phyloP scores from a whole-genome alignment of 2,329 filamentous ascomycete genomes.

The Colletotrichum eleusines region DNA sequence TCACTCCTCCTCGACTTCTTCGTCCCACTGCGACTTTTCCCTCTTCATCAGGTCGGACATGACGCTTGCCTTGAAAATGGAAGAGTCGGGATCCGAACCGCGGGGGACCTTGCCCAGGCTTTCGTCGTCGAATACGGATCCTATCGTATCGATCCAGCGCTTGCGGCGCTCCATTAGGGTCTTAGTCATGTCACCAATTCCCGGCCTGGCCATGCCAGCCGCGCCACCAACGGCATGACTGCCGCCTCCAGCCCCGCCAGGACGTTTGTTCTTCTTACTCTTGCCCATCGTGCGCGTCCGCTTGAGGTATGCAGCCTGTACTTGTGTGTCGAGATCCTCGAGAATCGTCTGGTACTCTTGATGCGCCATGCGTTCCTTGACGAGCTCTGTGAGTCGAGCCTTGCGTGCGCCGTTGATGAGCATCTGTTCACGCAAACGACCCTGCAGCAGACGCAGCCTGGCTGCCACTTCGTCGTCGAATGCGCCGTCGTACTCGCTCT shows the following conservation, averaged over 20 bases:
- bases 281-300: slow-evolving; percentile 94
- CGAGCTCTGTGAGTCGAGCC: slow-evolving; percentile 84
- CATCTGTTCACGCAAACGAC: slow-evolving; percentile 83
- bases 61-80: slow-evolving; percentile 78
- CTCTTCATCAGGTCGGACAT: slow-evolving; percentile 81
- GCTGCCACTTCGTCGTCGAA: slow-evolving; percentile 95
- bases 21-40: slow-evolving; percentile 86
- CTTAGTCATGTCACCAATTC: slow-evolving; percentile 91
- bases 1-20: slow-evolving; percentile 77
- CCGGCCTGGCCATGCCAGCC: slow-evolving; percentile 75
- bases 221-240: slow-evolving; percentile 70
- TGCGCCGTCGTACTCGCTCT: slow-evolving; percentile 87
- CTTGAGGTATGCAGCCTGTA: slow-evolving; percentile 95
- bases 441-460: slow-evolving; percentile 86
- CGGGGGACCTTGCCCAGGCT: slow-evolving; percentile 79
- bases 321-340: slow-evolving; percentile 94
- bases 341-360: slow-evolving; percentile 98
- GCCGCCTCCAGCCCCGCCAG: slow-evolving; percentile 80
- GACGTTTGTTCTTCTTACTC: slow-evolving; percentile 88
- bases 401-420: slow-evolving; percentile 93
- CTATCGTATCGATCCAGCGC: slow-evolving; percentile 92
- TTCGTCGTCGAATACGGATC: slow-evolving; percentile 89
- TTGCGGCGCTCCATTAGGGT: slow-evolving; percentile 91
- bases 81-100: slow-evolving; percentile 70
- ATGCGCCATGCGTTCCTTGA: slow-evolving; percentile 92